These are phyloP conservation scores for Cercospora nicotianae DNA, from an alignment of 2,329 filamentous ascomycete genomes.

Conservation along the genomic window DNA sequence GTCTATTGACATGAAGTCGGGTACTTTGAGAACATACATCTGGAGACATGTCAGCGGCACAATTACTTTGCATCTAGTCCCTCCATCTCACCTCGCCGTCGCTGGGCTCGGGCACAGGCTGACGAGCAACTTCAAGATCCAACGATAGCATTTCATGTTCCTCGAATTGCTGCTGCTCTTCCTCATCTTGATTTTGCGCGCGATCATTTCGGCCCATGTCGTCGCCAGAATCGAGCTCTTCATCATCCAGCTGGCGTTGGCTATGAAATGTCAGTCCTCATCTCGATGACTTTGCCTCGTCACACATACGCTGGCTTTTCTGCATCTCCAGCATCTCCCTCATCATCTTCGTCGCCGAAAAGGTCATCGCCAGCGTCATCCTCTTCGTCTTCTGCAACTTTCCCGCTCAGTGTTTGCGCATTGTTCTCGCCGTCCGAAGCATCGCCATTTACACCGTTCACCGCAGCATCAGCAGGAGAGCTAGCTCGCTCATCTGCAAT, in stretches of 20 bases:
- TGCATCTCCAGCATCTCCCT: conserved; percentile 28
- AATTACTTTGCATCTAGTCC: background rate
- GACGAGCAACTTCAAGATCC: conserved; percentile 66
- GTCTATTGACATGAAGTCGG: conserved; percentile 69
- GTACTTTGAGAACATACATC: conserved; percentile 70
- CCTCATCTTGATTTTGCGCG: conserved; percentile 45
- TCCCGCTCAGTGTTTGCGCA: conserved; percentile 24
- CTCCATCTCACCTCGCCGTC: conserved; percentile 64
- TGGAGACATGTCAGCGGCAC: conserved; percentile 38
- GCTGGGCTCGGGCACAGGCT: conserved; percentile 68
- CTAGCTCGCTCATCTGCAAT: conserved; percentile 28
- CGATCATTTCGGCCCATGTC: conserved; percentile 66
- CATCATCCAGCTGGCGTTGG: conserved; percentile 54
- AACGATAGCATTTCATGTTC: conserved; percentile 55
- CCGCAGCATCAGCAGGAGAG: conserved; percentile 6
- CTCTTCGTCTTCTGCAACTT: conserved; percentile 34
- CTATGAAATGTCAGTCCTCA: conserved; percentile 16
- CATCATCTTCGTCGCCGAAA: conserved; percentile 49
- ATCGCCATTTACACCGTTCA: conserved; percentile 22
- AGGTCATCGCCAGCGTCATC: conserved; percentile 46
- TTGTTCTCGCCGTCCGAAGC: conserved; percentile 27
- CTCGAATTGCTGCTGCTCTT: conserved; percentile 48
- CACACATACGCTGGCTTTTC: conserved; percentile 32
- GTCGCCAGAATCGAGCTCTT: conserved; percentile 63
- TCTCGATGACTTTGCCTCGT: background rate